Evolutionary conservation across 129 eudicot species (phyloP), one percentile per base, ranked within the genome.

Genomic region (Chrysanthemum seticuspe): DNA sequence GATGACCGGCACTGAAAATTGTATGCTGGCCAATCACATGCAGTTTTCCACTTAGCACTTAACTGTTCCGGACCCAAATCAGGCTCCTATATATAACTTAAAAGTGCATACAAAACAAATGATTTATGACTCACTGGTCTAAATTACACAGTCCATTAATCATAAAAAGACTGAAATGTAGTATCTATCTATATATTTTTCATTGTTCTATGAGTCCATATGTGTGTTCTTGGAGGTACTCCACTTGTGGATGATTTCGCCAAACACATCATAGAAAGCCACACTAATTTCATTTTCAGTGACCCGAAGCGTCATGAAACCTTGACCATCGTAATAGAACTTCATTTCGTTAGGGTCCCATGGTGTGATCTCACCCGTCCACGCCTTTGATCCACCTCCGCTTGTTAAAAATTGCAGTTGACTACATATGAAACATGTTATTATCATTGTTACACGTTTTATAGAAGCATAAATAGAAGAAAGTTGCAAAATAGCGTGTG

Each of bases 321-420:
- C 98, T 70, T 92, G 98, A 9, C 98, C 96, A 54, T 92, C 98
- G 47, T 92, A 83, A 40, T 86, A 92, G 49, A 92, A 76, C 78
- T 87, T 89, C 88, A 86, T 66, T 16, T 83, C 83, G 4, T 77
- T 60, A 1, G 82, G 79, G 36, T 79, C 51, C 91, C 62, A 76
- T 72, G 64, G 50, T 29, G 56, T 74, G 25, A 87, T 57, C 25
- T 77, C 85, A 31, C 89, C 65, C 31, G 73, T 80, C 98, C 98
- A 89, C 23, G 98, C 96, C 84, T 89, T 92, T 73, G 98, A 91
- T 15, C 97, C 97, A 9, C 91, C 97, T 29, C 47, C 47, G 8
- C 47, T 40, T 40, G 47, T 40, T 40, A 40, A 40, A 40, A 40
- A 40, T 1, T 40, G 47, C 10, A 40, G 47, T 40, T 7, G 47